Percentiles rank a stretch among this genome's conserved stretches.
These are phyloP conservation scores for Apiospora saccharicola DNA, from an alignment of 2,329 filamentous ascomycete genomes.

Conservation along the genomic window DNA sequence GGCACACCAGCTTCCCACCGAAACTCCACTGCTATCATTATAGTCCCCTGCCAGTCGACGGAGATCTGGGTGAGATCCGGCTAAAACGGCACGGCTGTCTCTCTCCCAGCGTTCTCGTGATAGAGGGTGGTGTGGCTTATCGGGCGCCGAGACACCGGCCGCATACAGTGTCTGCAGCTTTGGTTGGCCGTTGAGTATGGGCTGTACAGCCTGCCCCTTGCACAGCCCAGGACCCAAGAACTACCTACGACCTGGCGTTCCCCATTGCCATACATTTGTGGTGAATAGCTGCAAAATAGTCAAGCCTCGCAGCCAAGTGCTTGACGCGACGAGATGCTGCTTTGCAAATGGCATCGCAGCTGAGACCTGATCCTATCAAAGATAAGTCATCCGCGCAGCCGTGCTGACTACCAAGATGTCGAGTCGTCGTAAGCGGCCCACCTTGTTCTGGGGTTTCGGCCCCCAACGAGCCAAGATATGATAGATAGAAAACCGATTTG, in stretches of 20 bases:
- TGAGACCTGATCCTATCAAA: background rate
- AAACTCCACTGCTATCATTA: constrained; percentile 11
- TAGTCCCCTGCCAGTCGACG: constrained; percentile 13
- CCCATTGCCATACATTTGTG: background rate
- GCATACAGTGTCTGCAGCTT: background rate
- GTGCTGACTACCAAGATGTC: background rate
- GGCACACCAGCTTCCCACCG: background rate
- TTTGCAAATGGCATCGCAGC: background rate
- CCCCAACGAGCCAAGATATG: background rate
- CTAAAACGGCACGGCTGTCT: constrained; percentile 13
- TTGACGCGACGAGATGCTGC: background rate
- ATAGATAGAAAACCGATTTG: background rate
- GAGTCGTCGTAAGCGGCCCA: constrained; percentile 19
- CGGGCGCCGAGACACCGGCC: background rate
- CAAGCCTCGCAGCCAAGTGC: background rate
- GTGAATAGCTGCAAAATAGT: background rate
- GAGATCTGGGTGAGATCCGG: constrained; percentile 16
- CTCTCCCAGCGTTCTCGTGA: background rate
- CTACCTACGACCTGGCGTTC: background rate
- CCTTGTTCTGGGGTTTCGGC: background rate
- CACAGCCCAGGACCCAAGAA: constrained; percentile 4
- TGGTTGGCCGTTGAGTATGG: background rate
- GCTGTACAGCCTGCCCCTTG: constrained; percentile 7
- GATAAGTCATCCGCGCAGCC: no score
- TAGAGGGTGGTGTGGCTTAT: background rate